Conservation (phyloP, 306 rosid species). For the Rosa chinensis region DNA sequence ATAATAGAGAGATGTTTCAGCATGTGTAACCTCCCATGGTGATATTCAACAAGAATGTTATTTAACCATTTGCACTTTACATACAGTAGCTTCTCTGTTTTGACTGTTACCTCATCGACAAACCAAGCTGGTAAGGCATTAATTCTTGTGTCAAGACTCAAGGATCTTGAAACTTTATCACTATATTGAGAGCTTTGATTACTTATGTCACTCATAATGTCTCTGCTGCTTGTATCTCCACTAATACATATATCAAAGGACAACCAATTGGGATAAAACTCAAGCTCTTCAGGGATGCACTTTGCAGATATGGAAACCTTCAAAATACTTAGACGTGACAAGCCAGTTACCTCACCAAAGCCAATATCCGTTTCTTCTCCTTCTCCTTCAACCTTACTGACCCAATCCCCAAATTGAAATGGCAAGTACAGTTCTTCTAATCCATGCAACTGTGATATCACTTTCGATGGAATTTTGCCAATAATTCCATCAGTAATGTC, state of each 20-base stretch:
- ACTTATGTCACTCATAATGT: too few relatives aligned
- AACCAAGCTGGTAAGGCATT: not conserved
- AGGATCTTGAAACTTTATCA: too few relatives aligned
- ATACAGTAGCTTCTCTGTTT: not conserved
- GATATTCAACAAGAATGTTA: not conserved
- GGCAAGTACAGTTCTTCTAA: not conserved
- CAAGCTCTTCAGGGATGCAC: not conserved
- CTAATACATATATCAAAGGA: not conserved
- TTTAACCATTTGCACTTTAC: rapidly evolving
- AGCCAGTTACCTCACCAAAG: not conserved
- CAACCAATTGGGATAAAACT: not conserved
- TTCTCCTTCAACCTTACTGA: not conserved
- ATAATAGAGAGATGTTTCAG: too few relatives aligned
- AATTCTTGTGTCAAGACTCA: not conserved
- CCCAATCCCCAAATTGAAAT: not conserved
- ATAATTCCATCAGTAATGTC: not conserved
- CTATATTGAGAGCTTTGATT: too few relatives aligned
- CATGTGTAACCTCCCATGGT: not conserved
- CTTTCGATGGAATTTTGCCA: not conserved
- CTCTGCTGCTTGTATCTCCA: too few relatives aligned
- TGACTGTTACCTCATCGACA: not conserved
- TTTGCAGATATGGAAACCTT: not conserved
- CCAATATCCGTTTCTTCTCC: not conserved
- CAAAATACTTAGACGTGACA: not conserved
- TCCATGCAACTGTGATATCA: not conserved